These are phyloP conservation scores for Paradendryphiella salina DNA, from an alignment of 2,329 filamentous ascomycete genomes.

Conservation along the genomic window DNA sequence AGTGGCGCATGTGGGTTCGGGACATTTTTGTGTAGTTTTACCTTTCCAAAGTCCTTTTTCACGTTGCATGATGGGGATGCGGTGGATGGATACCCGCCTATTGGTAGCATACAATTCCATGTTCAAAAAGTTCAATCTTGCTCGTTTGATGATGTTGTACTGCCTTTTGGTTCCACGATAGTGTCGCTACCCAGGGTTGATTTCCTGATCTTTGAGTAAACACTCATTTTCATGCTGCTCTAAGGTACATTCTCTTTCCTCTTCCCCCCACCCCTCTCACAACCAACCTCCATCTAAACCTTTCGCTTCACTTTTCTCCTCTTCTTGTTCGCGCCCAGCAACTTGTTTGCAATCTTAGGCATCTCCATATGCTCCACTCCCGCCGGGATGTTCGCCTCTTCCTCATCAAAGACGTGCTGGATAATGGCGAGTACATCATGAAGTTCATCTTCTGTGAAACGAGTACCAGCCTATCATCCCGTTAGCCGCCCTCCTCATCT, in stretches of 20 bases:
- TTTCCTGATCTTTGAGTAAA: neutral
- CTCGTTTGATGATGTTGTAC: neutral
- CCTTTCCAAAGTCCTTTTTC: slow-evolving; percentile 10
- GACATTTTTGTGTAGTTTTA: slow-evolving; percentile 17
- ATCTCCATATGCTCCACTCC: slow-evolving; percentile 35
- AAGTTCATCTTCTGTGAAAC: slow-evolving; percentile 39
- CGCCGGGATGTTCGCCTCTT: slow-evolving; percentile 32
- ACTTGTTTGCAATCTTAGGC: slow-evolving; percentile 36
- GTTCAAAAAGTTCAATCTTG: slow-evolving; percentile 9
- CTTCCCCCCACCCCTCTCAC: neutral
- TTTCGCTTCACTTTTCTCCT: slow-evolving; percentile 24
- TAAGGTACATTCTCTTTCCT: neutral
- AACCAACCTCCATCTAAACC: neutral
- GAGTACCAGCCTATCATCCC: slow-evolving; percentile 24
- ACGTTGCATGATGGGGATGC: slow-evolving; percentile 29
- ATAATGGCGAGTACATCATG: slow-evolving; percentile 37
- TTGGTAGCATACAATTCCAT: slow-evolving; percentile 23
- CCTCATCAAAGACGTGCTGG: slow-evolving; percentile 36
- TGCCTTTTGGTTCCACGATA: neutral
- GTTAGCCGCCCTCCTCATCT: no score
- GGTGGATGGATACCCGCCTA: slow-evolving; percentile 29
- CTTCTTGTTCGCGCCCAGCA: slow-evolving; percentile 35
- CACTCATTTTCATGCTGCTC: neutral
- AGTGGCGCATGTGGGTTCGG: slow-evolving; percentile 20
- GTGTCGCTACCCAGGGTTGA: neutral